Evolutionary conservation across 2,329 filamentous ascomycete species (phyloP), one percentile per base, ranked within the genome.

Genomic region (Arthrobotrys sinensis): DNA sequence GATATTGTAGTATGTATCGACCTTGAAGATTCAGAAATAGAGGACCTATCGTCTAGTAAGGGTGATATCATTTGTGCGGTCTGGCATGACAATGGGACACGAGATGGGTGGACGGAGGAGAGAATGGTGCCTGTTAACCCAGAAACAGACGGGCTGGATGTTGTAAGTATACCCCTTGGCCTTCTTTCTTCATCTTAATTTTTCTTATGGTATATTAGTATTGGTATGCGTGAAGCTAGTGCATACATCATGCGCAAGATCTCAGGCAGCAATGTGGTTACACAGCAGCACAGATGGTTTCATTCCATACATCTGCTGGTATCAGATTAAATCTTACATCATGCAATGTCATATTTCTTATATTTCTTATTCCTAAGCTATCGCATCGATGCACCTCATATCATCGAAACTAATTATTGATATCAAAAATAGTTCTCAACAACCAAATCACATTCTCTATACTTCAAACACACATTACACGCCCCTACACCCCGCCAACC

Each of bases 1-100:
- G 63, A 78, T 19, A 21, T 78, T 8, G 16, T 78, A 16, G 75
- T 78, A 11, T 78, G 67, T 55, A 45, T 78, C 16, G 75, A 78
- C 16, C 52, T 72, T 8, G 45, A 63, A 14, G 32, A 55, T 11
- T 21, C 38, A 2, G 73, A 78, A 12, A 19, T 8, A 10, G 16
- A 40, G n/a, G 1, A 5, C 8, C 4, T 28, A 28, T 24, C 24
- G 4, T 60, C 19, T 28, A 28, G 19, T 11, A 40, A 6, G 19
- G 43, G 28, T 2, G 60, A 24, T n/a, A 34, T 71, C 7, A 46
- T 10, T 11, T 78, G 75, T 19, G 52, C 21, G 14, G 45, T 78
- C 11, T 78, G 67, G 67, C 67, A 78, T 45, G 53, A 78, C 67
- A 65, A 65, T 46, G 62, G 75, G 12, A 40, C 19, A 16, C 32